These are phyloP conservation scores for Patellifolia procumbens DNA, from an alignment of 179 eudicot species.

Conservation along the genomic window DNA sequence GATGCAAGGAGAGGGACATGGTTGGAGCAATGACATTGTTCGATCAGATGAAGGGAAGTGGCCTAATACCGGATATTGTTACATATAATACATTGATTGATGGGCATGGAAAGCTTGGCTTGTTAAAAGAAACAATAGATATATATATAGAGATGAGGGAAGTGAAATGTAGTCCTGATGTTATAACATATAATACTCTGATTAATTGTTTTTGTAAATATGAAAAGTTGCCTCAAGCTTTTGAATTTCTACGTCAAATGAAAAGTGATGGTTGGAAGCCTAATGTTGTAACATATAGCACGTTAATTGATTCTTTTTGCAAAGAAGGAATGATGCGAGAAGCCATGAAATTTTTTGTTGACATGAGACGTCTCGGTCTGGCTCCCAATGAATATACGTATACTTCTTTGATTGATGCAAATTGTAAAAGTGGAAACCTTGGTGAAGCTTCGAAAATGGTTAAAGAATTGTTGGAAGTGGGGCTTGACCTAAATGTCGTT, in stretches of 20 bases:
- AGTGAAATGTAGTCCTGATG: slow-evolving; percentile 67
- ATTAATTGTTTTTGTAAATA: slow-evolving; percentile 82
- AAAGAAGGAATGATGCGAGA: slow-evolving; percentile 82
- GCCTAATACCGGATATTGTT: slow-evolving; percentile 72
- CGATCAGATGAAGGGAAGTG: slow-evolving; percentile 55
- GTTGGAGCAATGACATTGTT: slow-evolving; percentile 58
- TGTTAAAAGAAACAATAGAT: slow-evolving; percentile 48
- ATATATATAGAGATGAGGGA: slow-evolving; percentile 69
- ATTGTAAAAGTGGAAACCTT: slow-evolving; percentile 62
- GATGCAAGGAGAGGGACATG: slow-evolving; percentile 77
- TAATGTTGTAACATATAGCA: slow-evolving; percentile 90
- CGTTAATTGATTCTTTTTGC: slow-evolving; percentile 91
- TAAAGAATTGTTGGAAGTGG: slow-evolving; percentile 75
- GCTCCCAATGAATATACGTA: slow-evolving; percentile 83
- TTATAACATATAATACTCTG: slow-evolving; percentile 84
- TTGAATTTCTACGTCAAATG: slow-evolving; percentile 70
- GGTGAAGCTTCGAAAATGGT: slow-evolving; percentile 62
- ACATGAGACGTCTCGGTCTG: slow-evolving; percentile 85
- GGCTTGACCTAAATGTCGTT: slow-evolving; percentile 68
- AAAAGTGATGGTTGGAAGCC: slow-evolving; percentile 69
- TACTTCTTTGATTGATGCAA: slow-evolving; percentile 83
- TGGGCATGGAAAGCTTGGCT: slow-evolving; percentile 81
- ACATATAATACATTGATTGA: slow-evolving; percentile 91
- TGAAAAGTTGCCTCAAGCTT: slow-evolving; percentile 65
- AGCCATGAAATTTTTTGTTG: slow-evolving; percentile 81